A percentile compares a stretch with the other conserved stretches of the same genome.
These are phyloP conservation scores for Xylaria sp. DNA, from an alignment of 2,329 filamentous ascomycete genomes.

Conservation along the genomic window DNA sequence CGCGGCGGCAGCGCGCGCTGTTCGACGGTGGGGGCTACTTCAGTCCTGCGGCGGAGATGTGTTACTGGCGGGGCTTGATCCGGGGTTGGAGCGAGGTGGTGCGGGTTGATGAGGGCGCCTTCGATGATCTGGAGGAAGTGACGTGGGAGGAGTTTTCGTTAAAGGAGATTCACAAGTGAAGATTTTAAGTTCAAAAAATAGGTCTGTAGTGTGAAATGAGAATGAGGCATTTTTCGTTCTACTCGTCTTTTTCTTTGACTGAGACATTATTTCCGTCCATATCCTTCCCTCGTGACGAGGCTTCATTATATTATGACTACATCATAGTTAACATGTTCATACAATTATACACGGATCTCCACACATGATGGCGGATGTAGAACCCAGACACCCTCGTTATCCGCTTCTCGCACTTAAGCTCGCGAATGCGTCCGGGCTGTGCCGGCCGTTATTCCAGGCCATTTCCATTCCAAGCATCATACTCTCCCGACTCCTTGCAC, in stretches of 20 bases:
- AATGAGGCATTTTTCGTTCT: conserved; percentile 11
- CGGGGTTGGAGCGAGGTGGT: conserved; percentile 60
- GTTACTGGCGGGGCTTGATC: conserved; percentile 64
- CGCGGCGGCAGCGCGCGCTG: conserved; percentile 57
- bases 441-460: conserved; percentile 75
- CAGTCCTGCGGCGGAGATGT: conserved; percentile 62
- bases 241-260: conserved; percentile 2
- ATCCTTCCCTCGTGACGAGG: conserved; percentile 32
- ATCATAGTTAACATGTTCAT: conserved; percentile 42
- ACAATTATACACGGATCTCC: conserved; percentile 40
- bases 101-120: conserved; percentile 50
- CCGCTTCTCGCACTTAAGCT: conserved; percentile 73
- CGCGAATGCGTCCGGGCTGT: conserved; percentile 84
- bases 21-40: conserved; percentile 59
- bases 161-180: conserved; percentile 47
- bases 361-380: not conserved
- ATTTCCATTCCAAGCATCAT: conserved; percentile 73
- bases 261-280: conserved; percentile 27
- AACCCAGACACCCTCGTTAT: conserved; percentile 48
- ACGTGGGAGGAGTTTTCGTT: conserved; percentile 56
- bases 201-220: conserved; percentile 9
- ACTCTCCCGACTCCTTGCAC: conserved; percentile 75
- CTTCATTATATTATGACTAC: conserved; percentile 43
- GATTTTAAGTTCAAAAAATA: not conserved
- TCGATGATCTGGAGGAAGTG: conserved; percentile 50